phyloP scores from a whole-genome alignment of 1,284 basidiomycete species.

The Ganoderma sinense region DNA sequence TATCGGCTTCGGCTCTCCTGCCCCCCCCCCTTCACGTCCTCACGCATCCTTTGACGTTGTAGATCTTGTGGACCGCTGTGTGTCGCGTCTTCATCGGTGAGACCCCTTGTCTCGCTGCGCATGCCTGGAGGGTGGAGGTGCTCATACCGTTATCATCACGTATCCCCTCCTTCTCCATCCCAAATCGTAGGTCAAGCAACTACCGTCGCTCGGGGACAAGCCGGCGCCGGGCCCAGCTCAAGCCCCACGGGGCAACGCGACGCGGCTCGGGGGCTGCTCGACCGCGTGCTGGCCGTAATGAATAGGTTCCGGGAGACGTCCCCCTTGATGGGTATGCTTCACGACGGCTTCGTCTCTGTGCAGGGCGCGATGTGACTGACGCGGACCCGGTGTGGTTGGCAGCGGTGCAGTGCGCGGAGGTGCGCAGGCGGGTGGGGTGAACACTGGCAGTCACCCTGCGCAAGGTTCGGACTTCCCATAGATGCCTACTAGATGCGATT shows the following conservation, averaged over 20 bases:
- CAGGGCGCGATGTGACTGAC: conserved; percentile 31
- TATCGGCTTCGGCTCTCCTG: neutral
- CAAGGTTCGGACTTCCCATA: conserved; percentile 9
- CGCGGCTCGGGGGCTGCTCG: conserved; percentile 25
- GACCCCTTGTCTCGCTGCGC: conserved; percentile 24
- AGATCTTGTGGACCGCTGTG: conserved; percentile 39
- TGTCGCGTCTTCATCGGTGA: conserved; percentile 38
- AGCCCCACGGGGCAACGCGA: conserved; percentile 14
- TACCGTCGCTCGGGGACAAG: conserved; percentile 11
- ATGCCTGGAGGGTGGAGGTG: conserved; percentile 17
- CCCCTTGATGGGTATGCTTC: conserved; percentile 36
- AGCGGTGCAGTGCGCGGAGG: conserved; percentile 26
- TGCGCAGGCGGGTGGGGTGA: conserved; percentile 15
- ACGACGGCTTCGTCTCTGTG: conserved; percentile 31
- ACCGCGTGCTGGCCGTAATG: conserved; percentile 33
- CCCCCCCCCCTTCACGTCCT: no score
- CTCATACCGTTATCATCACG: conserved; percentile 17
- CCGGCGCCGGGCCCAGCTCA: conserved; percentile 16
- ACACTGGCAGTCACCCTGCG: neutral
- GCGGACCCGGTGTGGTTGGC: conserved; percentile 7
- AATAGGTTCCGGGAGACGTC: conserved; percentile 32
- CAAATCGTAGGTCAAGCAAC: neutral
- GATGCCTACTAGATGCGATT: conserved; percentile 11
- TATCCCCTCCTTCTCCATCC: conserved; percentile 3
- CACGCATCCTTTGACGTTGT: neutral